Base-by-base conservation (phyloP, 2,329 filamentous ascomycete species). In the Paecilomyces formosus region DNA sequence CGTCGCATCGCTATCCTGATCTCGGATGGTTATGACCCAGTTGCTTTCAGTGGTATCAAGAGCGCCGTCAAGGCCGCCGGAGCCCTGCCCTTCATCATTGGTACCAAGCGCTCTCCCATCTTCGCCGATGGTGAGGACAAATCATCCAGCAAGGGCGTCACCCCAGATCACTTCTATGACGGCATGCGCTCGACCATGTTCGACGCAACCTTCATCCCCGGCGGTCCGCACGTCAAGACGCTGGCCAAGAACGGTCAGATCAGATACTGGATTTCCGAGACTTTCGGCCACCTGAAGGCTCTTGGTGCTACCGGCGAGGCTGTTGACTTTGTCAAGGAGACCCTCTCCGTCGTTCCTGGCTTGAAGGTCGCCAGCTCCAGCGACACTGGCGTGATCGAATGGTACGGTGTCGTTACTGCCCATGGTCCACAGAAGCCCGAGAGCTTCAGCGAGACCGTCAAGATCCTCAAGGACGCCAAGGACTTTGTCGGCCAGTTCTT, bases 251-350 rank as follows among this genome's bases (percentile, higher is more conserved):
- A 82, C 61, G 89, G 90, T 0, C 86, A 89, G 18, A 88, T 88
- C 0, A 68, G 88, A 1, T 87, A 93, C 76, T 94, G 88, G 84
- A 76, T 93, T 3, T 82, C 88, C 1, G 90, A 94, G 71, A 87
- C 89, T 0, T 94, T 93, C 64, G 89, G 89, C 0, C 90, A 94
- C 62, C 79, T 92, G 55, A 94, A 94, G 78, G 78, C 88, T 1
- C 88, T 94, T 24, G 90, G 85, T 1, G 90, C 87, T 0, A 88
- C 87, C 0, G 89, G 88, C 0, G 88, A 92, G 68, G 89, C 80
- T 0, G 83, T 90, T 0, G 77, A 83, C 2, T 76, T 93, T 49
- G 79, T 93, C 28, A 72, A 79, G 55, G 72, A 79, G 30, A 73
- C 73, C 1, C 58, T 74, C 69, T 77, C 57, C 65, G 72, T 55